phyloP scores from a whole-genome alignment of 73 alveolate genomes.

The Paramecium caudatum region DNA sequence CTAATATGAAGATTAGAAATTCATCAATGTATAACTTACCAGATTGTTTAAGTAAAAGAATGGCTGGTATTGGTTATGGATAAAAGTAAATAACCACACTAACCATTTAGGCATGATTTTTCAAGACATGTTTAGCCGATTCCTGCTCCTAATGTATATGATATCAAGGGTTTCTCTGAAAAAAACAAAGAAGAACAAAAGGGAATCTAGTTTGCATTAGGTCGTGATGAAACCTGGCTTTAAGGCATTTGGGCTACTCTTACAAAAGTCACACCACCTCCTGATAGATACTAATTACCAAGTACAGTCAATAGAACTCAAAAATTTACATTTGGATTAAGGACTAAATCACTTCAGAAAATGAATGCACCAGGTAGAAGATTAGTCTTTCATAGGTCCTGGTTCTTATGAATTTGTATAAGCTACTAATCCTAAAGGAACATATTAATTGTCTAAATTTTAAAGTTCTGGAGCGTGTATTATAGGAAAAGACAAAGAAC shows the following conservation, averaged over 20 bases:
- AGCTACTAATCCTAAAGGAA: slow-evolving; percentile 2
- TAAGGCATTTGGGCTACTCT: slow-evolving; percentile 39
- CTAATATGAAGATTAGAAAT: background rate
- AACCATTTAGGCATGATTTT: slow-evolving; percentile 11
- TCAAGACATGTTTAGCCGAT: background rate
- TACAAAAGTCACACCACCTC: background rate
- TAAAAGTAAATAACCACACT: background rate
- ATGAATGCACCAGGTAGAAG: slow-evolving; percentile 22
- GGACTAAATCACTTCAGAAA: slow-evolving; percentile 8
- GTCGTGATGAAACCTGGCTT: background rate
- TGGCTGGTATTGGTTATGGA: slow-evolving; percentile 61
- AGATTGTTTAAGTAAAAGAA: slow-evolving; percentile 29
- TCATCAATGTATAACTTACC: slow-evolving; percentile 30
- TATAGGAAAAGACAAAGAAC: slow-evolving; percentile 53
- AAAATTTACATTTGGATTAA: slow-evolving; percentile 4
- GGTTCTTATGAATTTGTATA: slow-evolving; percentile 27
- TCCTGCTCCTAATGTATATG: slow-evolving; percentile 44
- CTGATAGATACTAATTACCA: slow-evolving; percentile 45
- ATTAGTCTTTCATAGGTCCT: slow-evolving; percentile 18
- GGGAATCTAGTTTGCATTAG: slow-evolving; percentile 27
- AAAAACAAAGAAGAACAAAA: background rate
- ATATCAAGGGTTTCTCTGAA: background rate
- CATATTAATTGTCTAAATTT: slow-evolving; percentile 14
- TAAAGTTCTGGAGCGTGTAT: slow-evolving; percentile 46
- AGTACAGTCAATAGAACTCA: background rate